These are phyloP conservation scores for Emericellopsis terricola DNA, from an alignment of 495 filamentous ascomycete genomes.

Conservation along the genomic window DNA sequence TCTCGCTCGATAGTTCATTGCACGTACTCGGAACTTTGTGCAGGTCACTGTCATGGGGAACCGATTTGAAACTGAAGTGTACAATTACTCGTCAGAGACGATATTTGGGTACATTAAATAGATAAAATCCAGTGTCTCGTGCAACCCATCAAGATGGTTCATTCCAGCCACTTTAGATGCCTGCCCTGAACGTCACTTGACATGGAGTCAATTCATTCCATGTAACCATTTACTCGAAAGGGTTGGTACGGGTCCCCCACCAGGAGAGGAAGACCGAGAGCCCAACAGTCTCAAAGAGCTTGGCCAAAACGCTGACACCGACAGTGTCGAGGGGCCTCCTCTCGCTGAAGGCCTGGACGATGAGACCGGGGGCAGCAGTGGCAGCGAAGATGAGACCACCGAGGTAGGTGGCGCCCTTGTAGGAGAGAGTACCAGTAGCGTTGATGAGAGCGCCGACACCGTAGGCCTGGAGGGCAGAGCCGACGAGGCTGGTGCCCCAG, in stretches of 20 bases:
- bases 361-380: constrained; percentile 69
- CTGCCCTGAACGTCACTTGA: no score
- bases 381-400: constrained; percentile 84
- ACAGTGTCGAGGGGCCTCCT: constrained; percentile 81
- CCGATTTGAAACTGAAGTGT: background rate
- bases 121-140: no score
- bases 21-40: no score
- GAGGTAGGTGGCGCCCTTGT: constrained; percentile 93
- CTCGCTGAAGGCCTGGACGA: constrained; percentile 75
- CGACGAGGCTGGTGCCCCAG: constrained; percentile 78
- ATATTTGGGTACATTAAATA: background rate
- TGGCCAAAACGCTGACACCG: constrained; percentile 63
- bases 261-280: constrained; percentile 83
- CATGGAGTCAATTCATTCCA: no score
- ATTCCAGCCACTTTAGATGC: no score
- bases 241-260: constrained; percentile 90
- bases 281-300: constrained; percentile 84
- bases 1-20: no score
- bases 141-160: no score
- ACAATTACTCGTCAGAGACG: background rate
- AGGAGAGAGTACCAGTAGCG: constrained; percentile 79
- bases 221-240: constrained; percentile 43
- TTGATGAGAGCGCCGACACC: constrained; percentile 92
- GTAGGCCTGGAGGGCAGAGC: constrained; percentile 81
- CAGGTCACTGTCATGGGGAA: no score